Conservation (phyloP, 345 rosid genomes). For the Rhizophora mangle region DNA sequence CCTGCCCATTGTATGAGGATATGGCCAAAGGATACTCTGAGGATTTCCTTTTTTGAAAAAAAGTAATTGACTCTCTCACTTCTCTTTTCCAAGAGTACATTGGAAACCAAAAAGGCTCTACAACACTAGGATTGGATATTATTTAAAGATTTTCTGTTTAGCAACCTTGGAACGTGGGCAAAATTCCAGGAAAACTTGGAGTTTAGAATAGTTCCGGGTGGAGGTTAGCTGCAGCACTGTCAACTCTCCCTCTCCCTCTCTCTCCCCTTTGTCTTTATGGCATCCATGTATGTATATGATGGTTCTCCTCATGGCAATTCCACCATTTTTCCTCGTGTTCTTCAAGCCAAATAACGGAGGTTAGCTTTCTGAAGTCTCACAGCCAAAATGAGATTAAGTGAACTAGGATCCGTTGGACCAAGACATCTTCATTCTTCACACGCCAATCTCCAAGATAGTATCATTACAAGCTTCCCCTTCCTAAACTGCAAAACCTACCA, state of each 20-base stretch:
- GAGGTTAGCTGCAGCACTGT: neutral
- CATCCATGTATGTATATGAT: neutral
- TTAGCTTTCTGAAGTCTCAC: neutral
- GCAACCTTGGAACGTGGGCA: neutral
- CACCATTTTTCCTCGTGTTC: neutral
- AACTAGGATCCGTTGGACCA: neutral
- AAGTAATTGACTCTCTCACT: too few species aligned
- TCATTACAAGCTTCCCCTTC: neutral
- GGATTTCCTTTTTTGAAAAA: too few species aligned
- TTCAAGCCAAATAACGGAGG: neutral
- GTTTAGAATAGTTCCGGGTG: constrained; percentile 11
- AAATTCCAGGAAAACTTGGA: neutral
- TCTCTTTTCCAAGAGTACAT: too few species aligned
- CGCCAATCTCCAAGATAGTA: neutral
- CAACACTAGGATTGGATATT: too few species aligned
- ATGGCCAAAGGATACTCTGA: too few species aligned
- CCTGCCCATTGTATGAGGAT: too few species aligned
- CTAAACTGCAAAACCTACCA: constrained; percentile 2
- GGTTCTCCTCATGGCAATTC: constrained; percentile 4
- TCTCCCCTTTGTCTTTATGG: neutral
- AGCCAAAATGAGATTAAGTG: neutral
- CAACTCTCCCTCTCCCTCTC: neutral
- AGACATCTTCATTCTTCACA: neutral
- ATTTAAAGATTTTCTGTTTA: neutral
- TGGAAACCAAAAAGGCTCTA: too few species aligned